Evolutionary conservation across 2,329 filamentous ascomycete species (phyloP), one percentile per base, ranked within the genome.

Genomic region (Monilinia fructicola): DNA sequence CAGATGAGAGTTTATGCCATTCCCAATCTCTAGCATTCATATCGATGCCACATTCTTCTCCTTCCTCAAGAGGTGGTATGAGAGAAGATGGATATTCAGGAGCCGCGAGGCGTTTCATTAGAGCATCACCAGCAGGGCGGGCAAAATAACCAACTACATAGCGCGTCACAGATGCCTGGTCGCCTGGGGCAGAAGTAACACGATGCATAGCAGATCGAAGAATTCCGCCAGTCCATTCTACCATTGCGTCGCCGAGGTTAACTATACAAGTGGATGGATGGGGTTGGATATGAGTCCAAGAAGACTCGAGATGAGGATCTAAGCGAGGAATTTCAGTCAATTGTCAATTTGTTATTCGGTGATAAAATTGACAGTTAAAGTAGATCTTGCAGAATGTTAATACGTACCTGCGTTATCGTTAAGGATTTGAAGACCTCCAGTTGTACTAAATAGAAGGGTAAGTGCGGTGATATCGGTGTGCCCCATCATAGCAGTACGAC

Each of bases 91-190:
- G 56, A 14, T 60, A 60, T n/a, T 56, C 50, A 3, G 54, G 61
- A 12, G 61, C 26, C 28, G 44, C 54, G 23, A 70, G 58, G 23
- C 66, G 67, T 53, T 70, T 70, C 69, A 71, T 70, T 6, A 46
- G 54, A 77, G 46, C 76, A 74, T 83, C 79, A 69, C 79, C 81
- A 23, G 35, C 54, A 3, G 83, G 83, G 66, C 84, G 71, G 42
- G 78, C 77, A 73, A 85, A 84, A 69, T 84, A 85, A 23, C 84
- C 83, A 23, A 85, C 71, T 73, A 82, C 84, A 70, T 81, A 82
- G 64, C 84, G 75, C 16, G 62, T 59, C 6, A 54, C 46, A 10
- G 31, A 48, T n/a, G 56, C 59, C 40, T 71, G 69, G n/a, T 63
- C 62, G 3, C 69, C 74, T 6, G 73, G 74, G 0, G 73, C 69